phyloP scores from a whole-genome alignment of 129 eudicot species.

The Lactuca saligna region DNA sequence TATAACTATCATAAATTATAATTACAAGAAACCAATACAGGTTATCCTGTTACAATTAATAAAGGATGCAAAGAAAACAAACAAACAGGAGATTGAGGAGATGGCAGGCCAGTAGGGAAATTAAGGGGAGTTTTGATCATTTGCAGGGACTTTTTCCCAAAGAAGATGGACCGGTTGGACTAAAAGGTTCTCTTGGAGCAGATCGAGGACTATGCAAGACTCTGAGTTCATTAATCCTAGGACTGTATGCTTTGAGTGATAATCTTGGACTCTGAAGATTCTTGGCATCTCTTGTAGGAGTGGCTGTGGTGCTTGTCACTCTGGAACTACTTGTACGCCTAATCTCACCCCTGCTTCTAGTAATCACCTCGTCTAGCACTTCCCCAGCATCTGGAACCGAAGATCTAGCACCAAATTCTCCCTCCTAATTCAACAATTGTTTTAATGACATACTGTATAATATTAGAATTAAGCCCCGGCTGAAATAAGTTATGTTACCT shows the following conservation, averaged over 20 bases:
- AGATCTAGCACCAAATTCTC: constrained; percentile 57
- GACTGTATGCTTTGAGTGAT: constrained; percentile 52
- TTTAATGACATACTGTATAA: not conserved
- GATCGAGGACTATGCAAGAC: constrained; percentile 57
- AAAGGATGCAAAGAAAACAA: not conserved
- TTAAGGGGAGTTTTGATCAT: too few species aligned
- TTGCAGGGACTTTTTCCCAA: constrained; percentile 37
- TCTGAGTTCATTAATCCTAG: constrained; percentile 64
- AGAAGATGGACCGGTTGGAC: constrained; percentile 60
- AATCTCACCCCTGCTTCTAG: constrained; percentile 93
- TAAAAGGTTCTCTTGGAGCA: constrained; percentile 45
- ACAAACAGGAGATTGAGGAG: not conserved
- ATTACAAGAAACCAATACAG: constrained; percentile 40
- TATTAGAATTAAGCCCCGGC: too few species aligned
- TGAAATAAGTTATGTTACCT: constrained; percentile 28
- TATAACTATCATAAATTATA: constrained; percentile 3
- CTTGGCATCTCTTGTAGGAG: constrained; percentile 55
- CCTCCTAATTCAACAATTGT: constrained; percentile 46
- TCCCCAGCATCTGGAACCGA: constrained; percentile 57
- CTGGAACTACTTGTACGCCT: constrained; percentile 71
- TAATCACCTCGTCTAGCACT: constrained; percentile 72
- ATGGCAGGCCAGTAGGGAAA: not conserved
- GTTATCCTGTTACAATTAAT: constrained; percentile 23
- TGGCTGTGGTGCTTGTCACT: constrained; percentile 65
- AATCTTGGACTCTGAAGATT: constrained; percentile 47